phyloP scores from a whole-genome alignment of 208 protist genomes.

The Naegleria lovaniensis region DNA sequence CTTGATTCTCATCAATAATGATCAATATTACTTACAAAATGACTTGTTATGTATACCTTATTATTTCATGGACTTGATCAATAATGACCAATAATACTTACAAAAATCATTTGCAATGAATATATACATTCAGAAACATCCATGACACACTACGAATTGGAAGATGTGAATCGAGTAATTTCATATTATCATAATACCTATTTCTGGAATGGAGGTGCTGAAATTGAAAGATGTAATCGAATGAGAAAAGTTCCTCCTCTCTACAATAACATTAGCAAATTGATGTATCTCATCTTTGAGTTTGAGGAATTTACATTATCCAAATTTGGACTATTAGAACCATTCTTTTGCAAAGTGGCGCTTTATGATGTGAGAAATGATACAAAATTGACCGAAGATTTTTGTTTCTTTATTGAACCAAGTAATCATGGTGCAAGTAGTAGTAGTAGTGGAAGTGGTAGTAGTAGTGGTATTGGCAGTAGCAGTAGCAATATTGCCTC shows the following conservation, averaged over 20 bases:
- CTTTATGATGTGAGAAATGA: background rate
- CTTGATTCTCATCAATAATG: too few species aligned
- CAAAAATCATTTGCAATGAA: too few species aligned
- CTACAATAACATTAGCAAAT: background rate
- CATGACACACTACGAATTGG: background rate
- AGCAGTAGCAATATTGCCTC: too few species aligned
- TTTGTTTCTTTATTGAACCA: background rate
- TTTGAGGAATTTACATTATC: background rate
- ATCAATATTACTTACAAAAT: too few species aligned
- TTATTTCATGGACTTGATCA: too few species aligned
- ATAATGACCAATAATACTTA: too few species aligned
- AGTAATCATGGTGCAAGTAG: background rate
- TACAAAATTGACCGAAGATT: background rate
- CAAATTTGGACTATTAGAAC: background rate
- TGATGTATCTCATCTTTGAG: background rate
- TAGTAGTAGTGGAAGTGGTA: background rate
- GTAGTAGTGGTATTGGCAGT: background rate
- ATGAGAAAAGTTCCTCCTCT: background rate
- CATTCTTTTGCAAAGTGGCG: background rate
- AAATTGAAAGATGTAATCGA: background rate
- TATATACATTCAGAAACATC: background rate
- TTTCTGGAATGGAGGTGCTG: background rate
- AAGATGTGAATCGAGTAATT: background rate
- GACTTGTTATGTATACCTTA: too few species aligned
- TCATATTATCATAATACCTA: background rate